Percentiles rank a stretch among this genome's conserved stretches.
phyloP scores from a whole-genome alignment of 176 grass and related monocot genomes.

The Rhipidocladum racemiflorum region DNA sequence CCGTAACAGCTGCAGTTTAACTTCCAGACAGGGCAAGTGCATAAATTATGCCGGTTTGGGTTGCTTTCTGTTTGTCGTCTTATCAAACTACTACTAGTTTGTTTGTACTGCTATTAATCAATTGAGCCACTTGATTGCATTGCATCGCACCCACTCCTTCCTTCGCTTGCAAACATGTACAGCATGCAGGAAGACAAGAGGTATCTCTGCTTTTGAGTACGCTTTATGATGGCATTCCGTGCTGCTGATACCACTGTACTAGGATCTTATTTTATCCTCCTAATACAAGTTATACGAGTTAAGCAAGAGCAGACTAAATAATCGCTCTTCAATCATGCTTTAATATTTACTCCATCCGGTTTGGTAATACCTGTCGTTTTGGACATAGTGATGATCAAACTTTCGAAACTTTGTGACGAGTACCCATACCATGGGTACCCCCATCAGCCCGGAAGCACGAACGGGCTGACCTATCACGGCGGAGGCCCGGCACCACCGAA shows the following conservation, averaged over 20 bases:
- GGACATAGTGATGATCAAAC: too few species aligned
- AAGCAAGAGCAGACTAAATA: too few species aligned
- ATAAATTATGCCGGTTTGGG: neutral
- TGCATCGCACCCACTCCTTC: neutral
- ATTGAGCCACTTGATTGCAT: neutral
- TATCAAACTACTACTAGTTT: neutral
- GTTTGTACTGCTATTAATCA: neutral
- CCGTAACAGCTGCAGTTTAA: neutral
- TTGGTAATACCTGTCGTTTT: too few species aligned
- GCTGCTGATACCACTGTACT: neutral
- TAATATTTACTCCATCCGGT: too few species aligned
- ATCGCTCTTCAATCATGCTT: too few species aligned
- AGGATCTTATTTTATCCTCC: neutral
- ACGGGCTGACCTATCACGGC: too few species aligned
- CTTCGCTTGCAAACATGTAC: conserved; percentile 20
- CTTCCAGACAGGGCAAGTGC: neutral
- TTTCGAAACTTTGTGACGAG: too few species aligned
- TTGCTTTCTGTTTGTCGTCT: neutral
- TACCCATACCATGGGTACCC: too few species aligned
- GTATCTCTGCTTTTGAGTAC: neutral
- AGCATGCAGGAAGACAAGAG: neutral
- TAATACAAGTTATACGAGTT: too few species aligned
- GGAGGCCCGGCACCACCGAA: too few species aligned
- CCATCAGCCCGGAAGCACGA: too few species aligned
- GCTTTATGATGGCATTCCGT: neutral